Evolutionary conservation across 2,329 filamentous ascomycete genomes (phyloP).

Genomic region (Colletotrichum orchidophilum): DNA sequence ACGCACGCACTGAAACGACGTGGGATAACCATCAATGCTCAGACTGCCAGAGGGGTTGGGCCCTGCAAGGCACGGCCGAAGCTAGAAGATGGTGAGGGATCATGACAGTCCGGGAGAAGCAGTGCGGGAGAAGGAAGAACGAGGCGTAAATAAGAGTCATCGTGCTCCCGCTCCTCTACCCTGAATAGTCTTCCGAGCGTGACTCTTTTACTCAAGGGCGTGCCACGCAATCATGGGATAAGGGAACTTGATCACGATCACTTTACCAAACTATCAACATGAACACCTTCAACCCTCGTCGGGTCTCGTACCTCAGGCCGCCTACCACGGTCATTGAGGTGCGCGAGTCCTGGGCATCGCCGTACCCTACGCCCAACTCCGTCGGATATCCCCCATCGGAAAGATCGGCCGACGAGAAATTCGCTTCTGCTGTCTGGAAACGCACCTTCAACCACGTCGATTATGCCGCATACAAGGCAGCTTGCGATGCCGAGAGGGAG

Average conservation of each 20-base stretch:
- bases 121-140: background rate
- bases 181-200: background rate
- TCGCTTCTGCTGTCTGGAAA: constrained; percentile 23
- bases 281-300: constrained; percentile 32
- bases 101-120: constrained; percentile 14
- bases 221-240: constrained; percentile 13
- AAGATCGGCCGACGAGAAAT: constrained; percentile 10
- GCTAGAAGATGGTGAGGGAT: constrained; percentile 4
- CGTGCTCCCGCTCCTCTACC: background rate
- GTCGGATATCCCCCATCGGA: constrained; percentile 24
- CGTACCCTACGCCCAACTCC: constrained; percentile 26
- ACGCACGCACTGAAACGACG: constrained; percentile 33
- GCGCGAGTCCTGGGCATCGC: constrained; percentile 6
- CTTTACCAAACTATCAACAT: constrained; percentile 5
- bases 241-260: background rate
- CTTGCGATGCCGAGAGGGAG: constrained; percentile 22
- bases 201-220: background rate
- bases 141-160: constrained; percentile 30
- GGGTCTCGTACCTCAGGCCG: constrained; percentile 27
- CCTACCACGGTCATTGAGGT: background rate
- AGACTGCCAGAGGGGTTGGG: constrained; percentile 24
- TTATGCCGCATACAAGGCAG: constrained; percentile 29
- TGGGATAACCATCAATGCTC: constrained; percentile 22
- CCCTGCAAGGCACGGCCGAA: constrained; percentile 3
- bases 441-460: constrained; percentile 29